Percentiles rank a stretch among this genome's conserved stretches.
Evolutionary conservation across 345 rosid species (phyloP).

Genomic region (Cardamine chenopodiifolia): DNA sequence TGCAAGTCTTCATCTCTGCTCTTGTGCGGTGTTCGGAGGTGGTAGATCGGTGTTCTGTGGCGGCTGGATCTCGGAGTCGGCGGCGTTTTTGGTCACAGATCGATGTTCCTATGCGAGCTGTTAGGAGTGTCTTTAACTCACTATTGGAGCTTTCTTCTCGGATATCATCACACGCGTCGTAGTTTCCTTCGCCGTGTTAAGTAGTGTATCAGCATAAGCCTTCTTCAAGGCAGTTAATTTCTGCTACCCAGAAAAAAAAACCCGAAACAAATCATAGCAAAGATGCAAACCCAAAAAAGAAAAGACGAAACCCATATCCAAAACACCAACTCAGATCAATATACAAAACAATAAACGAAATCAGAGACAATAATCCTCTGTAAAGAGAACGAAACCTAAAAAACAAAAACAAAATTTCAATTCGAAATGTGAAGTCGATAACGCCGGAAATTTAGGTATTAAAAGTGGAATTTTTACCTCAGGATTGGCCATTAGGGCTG

Average conservation of each 20-base stretch:
- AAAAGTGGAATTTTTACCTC: slow-evolving; percentile 37
- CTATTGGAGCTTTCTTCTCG: slow-evolving; percentile 84
- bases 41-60: too few species aligned
- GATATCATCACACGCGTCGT: slow-evolving; percentile 84
- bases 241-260: slow-evolving; percentile 46
- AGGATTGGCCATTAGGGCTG: slow-evolving; percentile 42
- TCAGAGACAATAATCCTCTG: not conserved
- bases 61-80: too few species aligned
- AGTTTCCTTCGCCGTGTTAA: slow-evolving; percentile 89
- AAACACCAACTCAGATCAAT: slow-evolving; percentile 16
- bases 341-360: slow-evolving; percentile 14
- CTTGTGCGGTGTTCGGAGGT: too few species aligned
- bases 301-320: slow-evolving; percentile 30
- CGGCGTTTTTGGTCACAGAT: too few species aligned
- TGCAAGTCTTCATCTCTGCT: too few species aligned
- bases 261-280: slow-evolving; percentile 28
- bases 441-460: slow-evolving; percentile 5
- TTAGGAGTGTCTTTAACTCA: too few species aligned
- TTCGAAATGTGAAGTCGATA: slow-evolving; percentile 13
- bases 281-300: slow-evolving; percentile 23
- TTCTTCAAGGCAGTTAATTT: slow-evolving; percentile 82
- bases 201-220: slow-evolving; percentile 91
- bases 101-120: too few species aligned
- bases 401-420: not conserved
- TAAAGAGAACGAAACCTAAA: slow-evolving; percentile 29